Percentiles rank a stretch among this genome's conserved stretches.
These are phyloP conservation scores for Colletotrichum paranaense DNA, from an alignment of 2,329 filamentous ascomycete genomes.

Conservation along the genomic window DNA sequence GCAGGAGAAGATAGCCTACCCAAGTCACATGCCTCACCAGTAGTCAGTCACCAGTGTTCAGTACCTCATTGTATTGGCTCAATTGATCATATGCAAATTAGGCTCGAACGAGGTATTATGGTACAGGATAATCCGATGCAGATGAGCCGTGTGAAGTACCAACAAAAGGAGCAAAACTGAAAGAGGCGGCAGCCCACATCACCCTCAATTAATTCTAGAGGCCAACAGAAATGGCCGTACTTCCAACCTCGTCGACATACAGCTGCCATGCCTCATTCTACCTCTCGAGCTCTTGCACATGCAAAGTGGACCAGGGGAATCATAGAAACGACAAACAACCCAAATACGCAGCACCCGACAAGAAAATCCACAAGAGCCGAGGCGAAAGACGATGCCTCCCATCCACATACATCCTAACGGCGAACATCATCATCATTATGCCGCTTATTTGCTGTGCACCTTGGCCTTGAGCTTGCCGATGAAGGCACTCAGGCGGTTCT, in stretches of 20 bases:
- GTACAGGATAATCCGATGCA: conserved; percentile 34
- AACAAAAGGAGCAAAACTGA: conserved; percentile 7
- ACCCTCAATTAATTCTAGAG: conserved; percentile 42
- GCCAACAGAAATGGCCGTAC: conserved; percentile 38
- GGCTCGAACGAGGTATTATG: conserved; percentile 32
- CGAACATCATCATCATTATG: conserved; percentile 20
- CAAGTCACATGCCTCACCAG: neutral
- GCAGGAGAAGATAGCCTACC: too few species aligned
- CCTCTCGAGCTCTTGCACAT: conserved; percentile 37
- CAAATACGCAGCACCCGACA: conserved; percentile 44
- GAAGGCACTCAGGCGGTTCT: conserved; percentile 71
- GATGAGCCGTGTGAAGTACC: conserved; percentile 26
- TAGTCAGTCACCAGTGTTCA: neutral
- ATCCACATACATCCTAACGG: conserved; percentile 43
- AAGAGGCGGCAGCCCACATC: conserved; percentile 30
- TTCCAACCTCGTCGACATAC: conserved; percentile 29
- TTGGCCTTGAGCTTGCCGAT: conserved; percentile 68
- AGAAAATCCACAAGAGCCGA: conserved; percentile 50
- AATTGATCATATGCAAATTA: conserved; percentile 34
- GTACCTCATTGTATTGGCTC: neutral
- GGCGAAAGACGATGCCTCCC: conserved; percentile 43
- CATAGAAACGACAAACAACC: conserved; percentile 38
- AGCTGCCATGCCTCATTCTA: conserved; percentile 31
- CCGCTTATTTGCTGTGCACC: conserved; percentile 44
- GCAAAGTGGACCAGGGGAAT: conserved; percentile 40